Evolutionary conservation across 2,329 filamentous ascomycete genomes (phyloP).

Genomic region (Ophiocordyceps australis): DNA sequence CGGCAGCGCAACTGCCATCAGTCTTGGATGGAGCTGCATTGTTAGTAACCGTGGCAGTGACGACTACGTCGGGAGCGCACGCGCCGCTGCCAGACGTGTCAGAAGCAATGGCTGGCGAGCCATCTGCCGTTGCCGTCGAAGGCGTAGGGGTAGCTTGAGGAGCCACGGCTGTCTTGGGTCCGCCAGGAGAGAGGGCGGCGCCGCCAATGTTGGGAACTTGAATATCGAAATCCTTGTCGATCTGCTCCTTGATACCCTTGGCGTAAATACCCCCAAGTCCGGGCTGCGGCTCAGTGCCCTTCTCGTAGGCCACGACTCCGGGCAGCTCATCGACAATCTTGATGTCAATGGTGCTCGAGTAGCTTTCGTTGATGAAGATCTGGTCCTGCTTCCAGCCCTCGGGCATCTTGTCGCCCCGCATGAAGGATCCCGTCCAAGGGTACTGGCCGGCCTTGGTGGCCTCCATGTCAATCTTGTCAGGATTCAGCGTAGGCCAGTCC

Average conservation of each 20-base stretch:
- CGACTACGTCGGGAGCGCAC: no score
- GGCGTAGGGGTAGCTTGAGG: no score
- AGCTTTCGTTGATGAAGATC: constrained; percentile 20
- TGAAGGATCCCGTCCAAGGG: constrained; percentile 21
- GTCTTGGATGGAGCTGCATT: no score
- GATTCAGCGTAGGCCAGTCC: constrained; percentile 61
- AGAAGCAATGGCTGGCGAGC: no score
- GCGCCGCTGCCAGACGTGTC: no score
- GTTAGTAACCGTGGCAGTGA: no score
- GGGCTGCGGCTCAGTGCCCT: constrained; percentile 10
- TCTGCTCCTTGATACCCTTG: constrained; percentile 25
- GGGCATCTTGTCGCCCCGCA: constrained; percentile 17
- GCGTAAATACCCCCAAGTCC: constrained; percentile 20
- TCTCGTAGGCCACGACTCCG: constrained; percentile 7
- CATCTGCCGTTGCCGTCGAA: no score
- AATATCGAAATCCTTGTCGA: constrained; percentile 25
- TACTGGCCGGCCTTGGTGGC: constrained; percentile 20
- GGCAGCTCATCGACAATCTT: constrained; percentile 12
- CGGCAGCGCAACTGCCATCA: no score
- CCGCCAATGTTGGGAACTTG: constrained; percentile 11
- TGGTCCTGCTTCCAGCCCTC: constrained; percentile 15
- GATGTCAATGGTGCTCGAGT: constrained; percentile 21
- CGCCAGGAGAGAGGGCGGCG: constrained; percentile 2
- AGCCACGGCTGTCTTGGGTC: no score
- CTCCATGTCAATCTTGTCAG: constrained; percentile 18